Percentiles rank a stretch among this genome's conserved stretches.
Conservation (phyloP, 345 rosid genomes). For the Citrus inodora region DNA sequence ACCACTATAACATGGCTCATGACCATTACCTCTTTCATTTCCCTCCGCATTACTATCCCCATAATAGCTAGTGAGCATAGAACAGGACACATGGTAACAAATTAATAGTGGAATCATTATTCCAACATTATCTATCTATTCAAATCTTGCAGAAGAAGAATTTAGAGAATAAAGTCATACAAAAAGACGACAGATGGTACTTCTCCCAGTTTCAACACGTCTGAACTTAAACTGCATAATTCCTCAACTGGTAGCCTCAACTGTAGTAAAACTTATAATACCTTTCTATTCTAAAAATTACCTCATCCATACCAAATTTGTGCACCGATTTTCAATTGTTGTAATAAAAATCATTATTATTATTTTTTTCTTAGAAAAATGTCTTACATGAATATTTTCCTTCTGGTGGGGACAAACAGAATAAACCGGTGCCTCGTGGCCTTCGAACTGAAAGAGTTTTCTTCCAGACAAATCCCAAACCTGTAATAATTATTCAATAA, state of each 20-base stretch:
- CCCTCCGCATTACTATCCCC: not conserved
- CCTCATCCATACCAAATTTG: not conserved
- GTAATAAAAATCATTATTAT: no score
- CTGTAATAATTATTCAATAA: constrained; percentile 15
- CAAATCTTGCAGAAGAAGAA: not conserved
- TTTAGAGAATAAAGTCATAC: no score
- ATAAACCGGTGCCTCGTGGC: constrained; percentile 41
- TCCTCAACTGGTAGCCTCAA: not conserved
- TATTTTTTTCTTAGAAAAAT: not conserved
- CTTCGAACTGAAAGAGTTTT: constrained; percentile 33
- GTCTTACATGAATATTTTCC: constrained; percentile 38
- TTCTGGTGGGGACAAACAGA: constrained; percentile 37
- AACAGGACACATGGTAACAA: not conserved
- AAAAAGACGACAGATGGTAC: not conserved
- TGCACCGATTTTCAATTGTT: not conserved
- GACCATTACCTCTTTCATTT: not conserved
- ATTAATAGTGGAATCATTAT: not conserved
- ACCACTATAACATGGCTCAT: not conserved
- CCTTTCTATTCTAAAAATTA: not conserved
- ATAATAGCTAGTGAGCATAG: not conserved
- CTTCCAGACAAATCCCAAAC: constrained; percentile 38
- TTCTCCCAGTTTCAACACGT: not conserved
- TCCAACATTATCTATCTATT: not conserved
- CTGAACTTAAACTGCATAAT: not conserved
- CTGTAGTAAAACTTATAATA: not conserved